Evolutionary conservation across 352 stramenopile species (phyloP).

Genomic region (Phytophthora cactorum): DNA sequence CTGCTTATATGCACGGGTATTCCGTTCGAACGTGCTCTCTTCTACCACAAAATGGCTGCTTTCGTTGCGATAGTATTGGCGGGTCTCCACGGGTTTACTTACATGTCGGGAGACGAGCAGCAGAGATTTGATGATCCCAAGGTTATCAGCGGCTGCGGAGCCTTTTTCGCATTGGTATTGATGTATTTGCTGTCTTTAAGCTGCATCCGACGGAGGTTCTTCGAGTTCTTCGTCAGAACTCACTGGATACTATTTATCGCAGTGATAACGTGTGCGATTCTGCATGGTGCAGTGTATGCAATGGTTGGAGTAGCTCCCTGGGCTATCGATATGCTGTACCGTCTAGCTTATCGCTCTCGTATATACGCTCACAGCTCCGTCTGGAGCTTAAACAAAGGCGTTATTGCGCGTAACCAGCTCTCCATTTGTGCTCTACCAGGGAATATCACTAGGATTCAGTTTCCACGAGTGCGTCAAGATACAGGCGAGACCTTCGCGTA

Average conservation of each 20-base stretch:
- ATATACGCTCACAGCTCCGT: constrained; percentile 33
- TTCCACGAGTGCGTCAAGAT: constrained; percentile 46
- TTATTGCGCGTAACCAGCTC: constrained; percentile 41
- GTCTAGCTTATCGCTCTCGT: constrained; percentile 33
- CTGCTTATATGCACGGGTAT: constrained; percentile 48
- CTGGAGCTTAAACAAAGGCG: constrained; percentile 22
- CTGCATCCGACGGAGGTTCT: constrained; percentile 53
- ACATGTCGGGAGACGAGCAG: constrained; percentile 29
- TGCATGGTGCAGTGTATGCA: constrained; percentile 49
- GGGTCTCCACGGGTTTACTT: constrained; percentile 45
- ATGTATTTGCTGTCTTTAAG: constrained; percentile 46
- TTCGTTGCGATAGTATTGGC: constrained; percentile 45
- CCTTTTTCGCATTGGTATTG: constrained; percentile 40
- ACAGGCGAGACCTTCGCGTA: constrained; percentile 46
- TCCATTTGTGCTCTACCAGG: constrained; percentile 33
- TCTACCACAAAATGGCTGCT: constrained; percentile 63
- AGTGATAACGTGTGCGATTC: constrained; percentile 42
- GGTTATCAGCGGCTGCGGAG: constrained; percentile 28
- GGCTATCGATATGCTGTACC: constrained; percentile 50
- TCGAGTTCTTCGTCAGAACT: constrained; percentile 53
- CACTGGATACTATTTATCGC: constrained; percentile 63
- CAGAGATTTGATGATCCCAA: constrained; percentile 19
- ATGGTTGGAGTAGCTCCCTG: constrained; percentile 43
- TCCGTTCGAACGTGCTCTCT: constrained; percentile 54
- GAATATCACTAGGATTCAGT: constrained; percentile 57